Evolutionary conservation across 176 grass and related monocot species (phyloP).

Genomic region (Areca catechu): DNA sequence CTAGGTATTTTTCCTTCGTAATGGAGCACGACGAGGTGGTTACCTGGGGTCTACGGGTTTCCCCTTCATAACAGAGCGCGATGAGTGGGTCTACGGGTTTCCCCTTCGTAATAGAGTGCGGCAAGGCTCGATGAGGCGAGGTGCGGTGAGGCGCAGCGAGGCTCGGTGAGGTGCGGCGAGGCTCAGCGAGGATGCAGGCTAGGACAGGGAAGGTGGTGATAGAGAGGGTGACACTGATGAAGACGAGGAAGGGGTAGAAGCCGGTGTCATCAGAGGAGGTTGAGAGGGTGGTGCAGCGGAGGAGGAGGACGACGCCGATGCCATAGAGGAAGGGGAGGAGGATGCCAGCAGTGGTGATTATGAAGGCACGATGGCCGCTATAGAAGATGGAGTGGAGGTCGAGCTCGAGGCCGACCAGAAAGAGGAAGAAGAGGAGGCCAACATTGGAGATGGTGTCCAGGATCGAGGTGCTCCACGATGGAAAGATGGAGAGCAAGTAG

Average conservation of each 20-base stretch:
- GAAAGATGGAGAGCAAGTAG: conserved; percentile 1
- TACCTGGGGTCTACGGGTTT: too few relatives aligned
- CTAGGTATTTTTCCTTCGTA: too few relatives aligned
- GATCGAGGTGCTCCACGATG: not conserved
- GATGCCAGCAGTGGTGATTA: conserved; percentile 1
- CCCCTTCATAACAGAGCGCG: too few relatives aligned
- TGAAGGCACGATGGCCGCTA: not conserved
- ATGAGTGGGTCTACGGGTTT: too few relatives aligned
- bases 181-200: not conserved
- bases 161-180: too few relatives aligned
- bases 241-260: conserved; percentile 1
- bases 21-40: too few relatives aligned
- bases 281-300: not conserved
- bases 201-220: conserved; percentile 2
- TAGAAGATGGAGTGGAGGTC: conserved; percentile 2
- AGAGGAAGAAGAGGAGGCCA: conserved; percentile 13
- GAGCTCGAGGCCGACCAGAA: conserved; percentile 13
- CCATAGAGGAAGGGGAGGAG: not conserved
- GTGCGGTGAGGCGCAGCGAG: too few relatives aligned
- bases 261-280: not conserved
- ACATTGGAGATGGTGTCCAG: conserved; percentile 10
- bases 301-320: not conserved
- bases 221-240: not conserved
- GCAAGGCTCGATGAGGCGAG: too few relatives aligned
- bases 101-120: too few relatives aligned